A percentile compares a stretch with the other conserved stretches of the same genome.
These are phyloP conservation scores for Microdochium paspali DNA, from an alignment of 2,329 filamentous ascomycete genomes.

Conservation along the genomic window DNA sequence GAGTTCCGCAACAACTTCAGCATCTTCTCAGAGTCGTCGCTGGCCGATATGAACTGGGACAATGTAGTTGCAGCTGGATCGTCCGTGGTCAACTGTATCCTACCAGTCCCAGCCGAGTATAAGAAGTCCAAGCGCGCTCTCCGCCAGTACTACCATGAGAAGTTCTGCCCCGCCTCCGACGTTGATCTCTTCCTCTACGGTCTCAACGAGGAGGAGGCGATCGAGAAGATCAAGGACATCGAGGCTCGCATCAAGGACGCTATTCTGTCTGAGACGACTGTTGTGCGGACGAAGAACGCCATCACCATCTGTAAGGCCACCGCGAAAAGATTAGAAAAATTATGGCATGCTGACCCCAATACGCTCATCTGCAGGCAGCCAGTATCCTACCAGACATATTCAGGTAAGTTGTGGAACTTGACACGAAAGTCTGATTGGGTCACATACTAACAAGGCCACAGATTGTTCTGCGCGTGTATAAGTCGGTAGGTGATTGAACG, in stretches of 20 bases:
- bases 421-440: not conserved
- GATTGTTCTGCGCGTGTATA: conserved; percentile 80
- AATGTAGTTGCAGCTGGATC: conserved; percentile 78
- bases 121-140: conserved; percentile 52
- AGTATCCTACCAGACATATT: conserved; percentile 76
- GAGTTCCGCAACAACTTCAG: conserved; percentile 74
- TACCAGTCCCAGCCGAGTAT: conserved; percentile 59
- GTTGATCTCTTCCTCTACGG: conserved; percentile 83
- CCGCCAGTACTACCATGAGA: conserved; percentile 71
- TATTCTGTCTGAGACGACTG: conserved; percentile 74
- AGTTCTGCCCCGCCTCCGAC: conserved; percentile 73
- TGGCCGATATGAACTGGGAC: conserved; percentile 69
- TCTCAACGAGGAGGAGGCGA: conserved; percentile 64
- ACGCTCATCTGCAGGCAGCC: conserved; percentile 43
- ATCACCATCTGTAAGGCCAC: conserved; percentile 58
- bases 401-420: conserved; percentile 30
- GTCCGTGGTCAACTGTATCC: conserved; percentile 67
- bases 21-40: conserved; percentile 70
- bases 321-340: not conserved
- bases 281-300: conserved; percentile 77
- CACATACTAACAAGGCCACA: conserved; percentile 22
- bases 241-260: conserved; percentile 67
- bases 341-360: conserved; percentile 2
- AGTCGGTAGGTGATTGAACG: conserved; percentile 32
- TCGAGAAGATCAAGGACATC: conserved; percentile 78